These are phyloP conservation scores for Stagonosporopsis vannaccii DNA, from an alignment of 2,329 filamentous ascomycete genomes.

Conservation along the genomic window DNA sequence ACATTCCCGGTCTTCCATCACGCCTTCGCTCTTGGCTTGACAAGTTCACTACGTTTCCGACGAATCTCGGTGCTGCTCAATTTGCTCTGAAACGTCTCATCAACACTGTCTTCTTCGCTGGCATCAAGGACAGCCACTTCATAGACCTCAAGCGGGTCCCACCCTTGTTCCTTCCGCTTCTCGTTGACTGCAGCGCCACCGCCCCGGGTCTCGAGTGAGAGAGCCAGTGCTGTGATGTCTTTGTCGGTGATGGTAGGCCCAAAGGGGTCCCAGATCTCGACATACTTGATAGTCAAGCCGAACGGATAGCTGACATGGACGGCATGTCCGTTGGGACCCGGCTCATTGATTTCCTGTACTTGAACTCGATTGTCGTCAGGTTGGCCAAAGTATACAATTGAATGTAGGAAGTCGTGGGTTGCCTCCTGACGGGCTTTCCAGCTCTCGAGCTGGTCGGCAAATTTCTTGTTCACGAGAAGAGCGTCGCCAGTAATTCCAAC, in stretches of 20 bases:
- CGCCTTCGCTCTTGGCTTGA: conserved; percentile 31
- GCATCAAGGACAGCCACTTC: conserved; percentile 89
- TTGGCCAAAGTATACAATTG: conserved; percentile 66
- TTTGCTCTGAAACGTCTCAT: conserved; percentile 77
- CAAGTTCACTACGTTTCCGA: conserved; percentile 48
- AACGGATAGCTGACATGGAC: conserved; percentile 66
- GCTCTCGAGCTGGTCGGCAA: conserved; percentile 77
- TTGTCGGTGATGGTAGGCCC: conserved; percentile 89
- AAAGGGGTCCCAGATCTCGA: conserved; percentile 85
- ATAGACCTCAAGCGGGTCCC: conserved; percentile 78
- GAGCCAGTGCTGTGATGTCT: conserved; percentile 78
- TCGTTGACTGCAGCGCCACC: conserved; percentile 88
- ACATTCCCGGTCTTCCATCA: conserved; percentile 16
- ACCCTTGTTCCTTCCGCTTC: conserved; percentile 77
- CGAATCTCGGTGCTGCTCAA: conserved; percentile 90
- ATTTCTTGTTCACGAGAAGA: conserved; percentile 88
- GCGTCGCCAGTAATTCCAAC: conserved; percentile 90
- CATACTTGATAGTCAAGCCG: conserved; percentile 75
- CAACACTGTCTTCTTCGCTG: conserved; percentile 58
- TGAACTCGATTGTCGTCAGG: conserved; percentile 52
- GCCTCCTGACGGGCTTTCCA: conserved; percentile 77
- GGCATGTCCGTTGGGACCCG: conserved; percentile 60
- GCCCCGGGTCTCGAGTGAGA: conserved; percentile 85
- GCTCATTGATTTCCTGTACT: conserved; percentile 55
- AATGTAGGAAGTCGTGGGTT: conserved; percentile 74